Conservation (phyloP, 805 yeast genomes). For the Metschnikowia kofuensis region DNA sequence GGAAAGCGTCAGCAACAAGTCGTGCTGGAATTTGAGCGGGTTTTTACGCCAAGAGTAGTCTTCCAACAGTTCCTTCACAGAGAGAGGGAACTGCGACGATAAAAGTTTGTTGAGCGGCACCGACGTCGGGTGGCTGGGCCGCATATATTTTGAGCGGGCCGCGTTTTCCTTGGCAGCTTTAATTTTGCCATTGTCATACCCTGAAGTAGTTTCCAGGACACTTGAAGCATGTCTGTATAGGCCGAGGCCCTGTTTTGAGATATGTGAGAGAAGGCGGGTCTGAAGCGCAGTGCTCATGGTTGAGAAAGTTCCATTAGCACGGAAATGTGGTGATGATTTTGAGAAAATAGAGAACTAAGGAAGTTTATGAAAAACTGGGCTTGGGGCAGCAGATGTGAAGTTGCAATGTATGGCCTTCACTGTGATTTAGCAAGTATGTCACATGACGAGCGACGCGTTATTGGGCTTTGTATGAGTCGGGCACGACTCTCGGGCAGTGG, state of each 20-base stretch:
- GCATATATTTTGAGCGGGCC: slow-evolving; percentile 29
- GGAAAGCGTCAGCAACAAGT: slow-evolving; percentile 44
- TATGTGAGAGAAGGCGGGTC: neutral
- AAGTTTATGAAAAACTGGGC: too few species aligned
- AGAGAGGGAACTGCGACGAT: slow-evolving; percentile 56
- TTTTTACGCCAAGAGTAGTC: slow-evolving; percentile 45
- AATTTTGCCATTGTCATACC: too few species aligned
- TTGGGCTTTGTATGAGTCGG: too few species aligned
- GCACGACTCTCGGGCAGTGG: too few species aligned
- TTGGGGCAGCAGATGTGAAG: too few species aligned
- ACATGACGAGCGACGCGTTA: too few species aligned
- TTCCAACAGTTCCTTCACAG: slow-evolving; percentile 47
- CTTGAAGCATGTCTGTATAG: neutral
- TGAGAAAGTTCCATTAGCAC: neutral
- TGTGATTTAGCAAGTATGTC: too few species aligned
- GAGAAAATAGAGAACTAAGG: too few species aligned
- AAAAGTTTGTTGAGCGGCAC: slow-evolving; percentile 56
- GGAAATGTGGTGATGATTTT: too few species aligned
- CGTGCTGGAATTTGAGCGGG: slow-evolving; percentile 45
- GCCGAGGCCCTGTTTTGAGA: neutral
- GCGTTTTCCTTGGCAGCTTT: neutral
- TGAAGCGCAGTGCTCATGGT: slow-evolving; percentile 4
- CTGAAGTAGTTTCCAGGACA: neutral
- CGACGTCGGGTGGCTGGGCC: slow-evolving; percentile 67
- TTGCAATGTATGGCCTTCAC: too few species aligned